phyloP scores from a whole-genome alignment of 139 green algal genomes.

The Volvox reticuliferus region DNA sequence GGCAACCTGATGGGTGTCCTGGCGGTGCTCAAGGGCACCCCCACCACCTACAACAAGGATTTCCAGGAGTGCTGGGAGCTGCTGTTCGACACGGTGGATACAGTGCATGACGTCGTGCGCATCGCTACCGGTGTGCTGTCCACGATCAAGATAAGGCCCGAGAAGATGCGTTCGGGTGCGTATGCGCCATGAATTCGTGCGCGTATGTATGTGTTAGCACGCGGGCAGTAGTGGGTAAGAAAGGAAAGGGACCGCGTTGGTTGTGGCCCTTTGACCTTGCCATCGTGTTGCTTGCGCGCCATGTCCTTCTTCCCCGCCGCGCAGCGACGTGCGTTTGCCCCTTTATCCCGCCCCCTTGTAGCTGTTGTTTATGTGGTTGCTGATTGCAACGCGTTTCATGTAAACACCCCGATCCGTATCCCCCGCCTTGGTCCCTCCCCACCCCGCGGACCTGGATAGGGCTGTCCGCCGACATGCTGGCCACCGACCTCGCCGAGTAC shows the following conservation, averaged over 20 bases:
- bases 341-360: too few relatives aligned
- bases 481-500: constrained; percentile 99
- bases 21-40: constrained; percentile 93
- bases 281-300: too few relatives aligned
- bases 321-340: too few relatives aligned
- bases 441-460: constrained; percentile 54
- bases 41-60: constrained; percentile 99
- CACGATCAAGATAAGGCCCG: constrained; percentile 91
- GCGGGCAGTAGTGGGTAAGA: too few relatives aligned
- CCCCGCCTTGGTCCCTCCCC: not conserved
- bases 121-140: constrained; percentile 94
- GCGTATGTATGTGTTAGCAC: too few relatives aligned
- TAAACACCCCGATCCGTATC: too few relatives aligned
- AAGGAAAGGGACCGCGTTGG: too few relatives aligned
- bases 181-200: not conserved
- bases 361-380: too few relatives aligned
- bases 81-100: constrained; percentile 97
- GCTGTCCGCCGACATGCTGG: constrained; percentile 95
- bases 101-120: constrained; percentile 87
- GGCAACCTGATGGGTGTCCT: constrained; percentile 93
- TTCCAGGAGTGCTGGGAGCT: constrained; percentile 94
- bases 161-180: constrained; percentile 83
- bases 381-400: not conserved
- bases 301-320: too few relatives aligned
- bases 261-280: too few relatives aligned